phyloP scores from a whole-genome alignment of 768 basidiomycete species.

The Psilocybe azurescens region DNA sequence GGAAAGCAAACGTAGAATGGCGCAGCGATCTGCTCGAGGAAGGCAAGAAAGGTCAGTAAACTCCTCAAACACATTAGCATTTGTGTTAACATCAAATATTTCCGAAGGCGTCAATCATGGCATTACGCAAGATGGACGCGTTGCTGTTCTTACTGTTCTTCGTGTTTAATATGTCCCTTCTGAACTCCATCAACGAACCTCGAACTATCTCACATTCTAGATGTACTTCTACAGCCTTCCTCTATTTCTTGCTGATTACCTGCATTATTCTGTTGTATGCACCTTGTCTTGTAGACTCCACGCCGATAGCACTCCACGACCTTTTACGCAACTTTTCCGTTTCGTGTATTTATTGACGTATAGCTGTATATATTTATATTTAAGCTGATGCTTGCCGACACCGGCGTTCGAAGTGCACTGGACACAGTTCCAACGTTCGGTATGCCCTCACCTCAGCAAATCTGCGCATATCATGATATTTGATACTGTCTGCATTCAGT shows the following conservation, averaged over 20 bases:
- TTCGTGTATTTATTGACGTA: neutral
- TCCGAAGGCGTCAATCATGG: conserved; percentile 76
- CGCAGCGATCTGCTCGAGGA: conserved; percentile 68
- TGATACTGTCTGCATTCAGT: too few relatives aligned
- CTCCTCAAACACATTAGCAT: conserved; percentile 1
- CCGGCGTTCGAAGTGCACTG: too few relatives aligned
- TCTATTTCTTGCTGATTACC: neutral
- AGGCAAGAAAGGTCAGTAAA: conserved; percentile 64
- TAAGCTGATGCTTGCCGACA: neutral
- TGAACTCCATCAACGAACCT: neutral
- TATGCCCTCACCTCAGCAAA: neutral
- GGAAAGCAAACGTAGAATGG: conserved; percentile 83
- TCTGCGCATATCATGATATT: too few relatives aligned
- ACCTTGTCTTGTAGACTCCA: neutral
- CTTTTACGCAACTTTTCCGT: neutral
- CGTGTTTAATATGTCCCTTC: conserved; percentile 33
- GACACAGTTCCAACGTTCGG: too few relatives aligned
- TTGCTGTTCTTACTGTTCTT: conserved; percentile 77
- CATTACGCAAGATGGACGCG: conserved; percentile 79
- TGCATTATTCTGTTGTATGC: neutral
- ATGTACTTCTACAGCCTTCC: neutral
- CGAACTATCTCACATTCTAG: neutral
- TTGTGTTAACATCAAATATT: neutral
- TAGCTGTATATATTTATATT: neutral
- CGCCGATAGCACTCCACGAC: neutral